phyloP scores from a whole-genome alignment of 768 basidiomycete genomes.

The Boletus huronensis region DNA sequence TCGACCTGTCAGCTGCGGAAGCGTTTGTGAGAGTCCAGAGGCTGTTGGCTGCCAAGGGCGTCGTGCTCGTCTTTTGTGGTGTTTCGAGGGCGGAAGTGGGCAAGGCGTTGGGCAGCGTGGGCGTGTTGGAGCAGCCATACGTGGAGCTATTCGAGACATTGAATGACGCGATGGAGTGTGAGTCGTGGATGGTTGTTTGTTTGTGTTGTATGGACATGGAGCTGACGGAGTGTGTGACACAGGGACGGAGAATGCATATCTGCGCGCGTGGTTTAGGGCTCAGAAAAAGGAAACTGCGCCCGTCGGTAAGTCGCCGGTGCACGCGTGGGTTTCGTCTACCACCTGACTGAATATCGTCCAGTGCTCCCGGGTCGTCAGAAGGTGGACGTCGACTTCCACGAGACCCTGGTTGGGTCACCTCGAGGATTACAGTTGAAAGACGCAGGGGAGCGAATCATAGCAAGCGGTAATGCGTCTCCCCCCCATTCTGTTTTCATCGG shows the following conservation, averaged over 20 bases:
- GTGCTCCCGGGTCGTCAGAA: slow-evolving; percentile 59
- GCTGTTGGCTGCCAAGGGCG: slow-evolving; percentile 66
- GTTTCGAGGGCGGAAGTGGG: slow-evolving; percentile 63
- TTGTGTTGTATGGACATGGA: background rate
- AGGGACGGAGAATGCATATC: slow-evolving; percentile 94
- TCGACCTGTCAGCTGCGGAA: slow-evolving; percentile 94
- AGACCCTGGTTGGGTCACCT: slow-evolving; percentile 55
- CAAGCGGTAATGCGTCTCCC: slow-evolving; percentile 40
- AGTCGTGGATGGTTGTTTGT: slow-evolving; percentile 30
- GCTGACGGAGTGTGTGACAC: slow-evolving; percentile 5
- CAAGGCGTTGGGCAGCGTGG: slow-evolving; percentile 72
- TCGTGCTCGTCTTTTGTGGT: slow-evolving; percentile 89
- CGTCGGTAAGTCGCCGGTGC: slow-evolving; percentile 38
- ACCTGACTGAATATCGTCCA: slow-evolving; percentile 14
- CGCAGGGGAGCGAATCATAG: slow-evolving; percentile 70
- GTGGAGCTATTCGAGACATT: slow-evolving; percentile 81
- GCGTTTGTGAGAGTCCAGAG: slow-evolving; percentile 91
- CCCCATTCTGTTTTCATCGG: background rate
- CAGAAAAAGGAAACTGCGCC: slow-evolving; percentile 52
- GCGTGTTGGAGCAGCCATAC: slow-evolving; percentile 67
- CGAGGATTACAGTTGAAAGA: slow-evolving; percentile 63
- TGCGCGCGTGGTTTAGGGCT: slow-evolving; percentile 73
- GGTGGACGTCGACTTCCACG: slow-evolving; percentile 43
- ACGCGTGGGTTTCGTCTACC: background rate
- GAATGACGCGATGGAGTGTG: slow-evolving; percentile 92